Conservation (phyloP, 2,329 filamentous ascomycete species). For the Thielaviopsis euricoi region DNA sequence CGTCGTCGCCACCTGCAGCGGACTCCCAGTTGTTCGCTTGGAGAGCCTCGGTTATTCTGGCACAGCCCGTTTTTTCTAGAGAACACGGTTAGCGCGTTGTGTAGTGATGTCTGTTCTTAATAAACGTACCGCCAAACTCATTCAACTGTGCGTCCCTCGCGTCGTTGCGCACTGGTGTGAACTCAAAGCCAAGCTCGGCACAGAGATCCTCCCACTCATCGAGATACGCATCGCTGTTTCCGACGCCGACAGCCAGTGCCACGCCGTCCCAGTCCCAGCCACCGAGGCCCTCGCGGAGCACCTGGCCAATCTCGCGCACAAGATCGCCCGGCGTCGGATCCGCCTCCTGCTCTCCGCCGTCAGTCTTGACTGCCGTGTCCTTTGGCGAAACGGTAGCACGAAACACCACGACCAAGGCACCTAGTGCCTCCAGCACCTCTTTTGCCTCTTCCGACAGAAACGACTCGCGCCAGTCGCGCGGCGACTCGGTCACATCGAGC, state of each 20-base stretch:
- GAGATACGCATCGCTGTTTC: constrained; percentile 23
- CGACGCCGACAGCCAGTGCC: constrained; percentile 40
- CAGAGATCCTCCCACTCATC: constrained; percentile 48
- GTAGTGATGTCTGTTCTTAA: neutral
- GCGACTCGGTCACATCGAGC: constrained; percentile 43
- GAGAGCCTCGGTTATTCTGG: constrained; percentile 42
- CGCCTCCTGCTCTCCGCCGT: constrained; percentile 15
- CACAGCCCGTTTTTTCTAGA: constrained; percentile 40
- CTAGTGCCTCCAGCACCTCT: constrained; percentile 45
- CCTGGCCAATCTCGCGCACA: constrained; percentile 34
- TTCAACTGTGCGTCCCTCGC: constrained; percentile 27
- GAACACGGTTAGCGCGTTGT: no score
- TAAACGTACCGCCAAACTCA: constrained; percentile 37
- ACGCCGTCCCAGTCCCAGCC: constrained; percentile 51
- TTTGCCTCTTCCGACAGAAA: constrained; percentile 41
- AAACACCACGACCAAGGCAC: constrained; percentile 35
- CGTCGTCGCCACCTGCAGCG: constrained; percentile 18
- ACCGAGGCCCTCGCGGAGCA: constrained; percentile 39
- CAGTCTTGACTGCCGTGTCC: neutral
- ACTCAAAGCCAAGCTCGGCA: constrained; percentile 42
- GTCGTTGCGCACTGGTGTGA: constrained; percentile 34
- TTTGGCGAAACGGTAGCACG: constrained; percentile 13
- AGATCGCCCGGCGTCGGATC: constrained; percentile 22
- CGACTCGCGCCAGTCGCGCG: constrained; percentile 35
- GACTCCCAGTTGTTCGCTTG: constrained; percentile 48